A percentile compares a stretch with the other conserved stretches of the same genome.
Evolutionary conservation across 345 rosid genomes (phyloP).

Genomic region (Eucalyptus polyanthemos): DNA sequence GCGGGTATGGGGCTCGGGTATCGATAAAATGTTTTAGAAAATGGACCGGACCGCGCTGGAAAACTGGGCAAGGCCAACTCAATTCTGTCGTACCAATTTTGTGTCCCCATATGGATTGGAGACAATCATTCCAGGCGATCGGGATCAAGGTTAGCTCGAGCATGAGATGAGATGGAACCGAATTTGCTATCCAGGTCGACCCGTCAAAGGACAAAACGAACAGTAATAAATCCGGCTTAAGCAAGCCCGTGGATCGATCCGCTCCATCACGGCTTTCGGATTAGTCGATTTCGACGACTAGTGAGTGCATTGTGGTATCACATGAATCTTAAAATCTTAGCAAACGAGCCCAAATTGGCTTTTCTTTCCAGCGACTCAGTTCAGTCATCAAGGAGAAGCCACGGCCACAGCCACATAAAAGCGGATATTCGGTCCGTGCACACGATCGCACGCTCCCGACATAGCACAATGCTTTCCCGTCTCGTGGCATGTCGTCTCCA

Average conservation of each 20-base stretch:
- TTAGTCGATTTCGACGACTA: neutral
- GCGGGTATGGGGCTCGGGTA: neutral
- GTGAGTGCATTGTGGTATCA: neutral
- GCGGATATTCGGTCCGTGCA: neutral
- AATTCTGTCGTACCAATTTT: neutral
- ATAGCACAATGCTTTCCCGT: neutral
- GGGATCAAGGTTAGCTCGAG: neutral
- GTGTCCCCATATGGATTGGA: neutral
- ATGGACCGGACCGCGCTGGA: neutral
- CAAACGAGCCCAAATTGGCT: neutral
- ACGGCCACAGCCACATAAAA: fast-evolving
- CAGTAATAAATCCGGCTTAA: neutral
- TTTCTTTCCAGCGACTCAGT: neutral
- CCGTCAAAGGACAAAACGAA: neutral
- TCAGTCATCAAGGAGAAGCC: neutral
- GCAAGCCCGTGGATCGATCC: neutral
- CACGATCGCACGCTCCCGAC: neutral
- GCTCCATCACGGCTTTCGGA: neutral
- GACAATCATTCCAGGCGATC: neutral
- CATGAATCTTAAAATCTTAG: neutral
- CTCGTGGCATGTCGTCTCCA: neutral
- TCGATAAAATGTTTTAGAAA: neutral
- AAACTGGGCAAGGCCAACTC: neutral
- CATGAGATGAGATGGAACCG: neutral
- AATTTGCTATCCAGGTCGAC: neutral